These are phyloP conservation scores for Datura wrightii DNA, from an alignment of 257 asterid species.

Conservation along the genomic window DNA sequence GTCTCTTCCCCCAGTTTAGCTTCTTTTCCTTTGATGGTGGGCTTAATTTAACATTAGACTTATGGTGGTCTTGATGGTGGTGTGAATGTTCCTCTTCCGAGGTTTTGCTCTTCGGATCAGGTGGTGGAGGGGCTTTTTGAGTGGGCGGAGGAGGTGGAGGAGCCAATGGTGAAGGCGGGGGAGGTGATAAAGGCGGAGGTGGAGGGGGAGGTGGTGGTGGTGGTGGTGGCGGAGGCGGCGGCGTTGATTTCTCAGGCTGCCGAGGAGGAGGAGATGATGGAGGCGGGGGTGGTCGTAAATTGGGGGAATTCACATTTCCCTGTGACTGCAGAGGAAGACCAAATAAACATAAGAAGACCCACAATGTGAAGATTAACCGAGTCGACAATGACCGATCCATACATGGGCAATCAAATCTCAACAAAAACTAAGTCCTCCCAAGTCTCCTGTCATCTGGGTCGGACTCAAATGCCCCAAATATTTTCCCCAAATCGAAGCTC, in stretches of 20 bases:
- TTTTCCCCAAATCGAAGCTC: neutral
- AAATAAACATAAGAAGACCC: conserved; percentile 41
- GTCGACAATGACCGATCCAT: conserved; percentile 62
- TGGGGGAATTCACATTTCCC: conserved; percentile 42
- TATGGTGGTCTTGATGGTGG: neutral
- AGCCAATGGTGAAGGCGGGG: conserved; percentile 38
- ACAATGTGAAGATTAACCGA: conserved; percentile 38
- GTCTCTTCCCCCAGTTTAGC: conserved; percentile 47
- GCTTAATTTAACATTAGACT: neutral
- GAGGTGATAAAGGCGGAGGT: neutral
- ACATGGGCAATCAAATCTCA: conserved; percentile 32
- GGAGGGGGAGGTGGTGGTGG: conserved; percentile 31
- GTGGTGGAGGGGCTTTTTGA: neutral
- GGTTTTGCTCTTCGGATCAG: conserved; percentile 17
- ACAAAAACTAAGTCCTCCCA: conserved; percentile 34
- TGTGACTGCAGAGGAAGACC: conserved; percentile 55
- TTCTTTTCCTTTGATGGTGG: conserved; percentile 27
- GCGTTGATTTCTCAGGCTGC: neutral
- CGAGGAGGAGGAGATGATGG: conserved; percentile 36
- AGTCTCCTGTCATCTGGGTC: conserved; percentile 58
- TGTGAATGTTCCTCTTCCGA: neutral
- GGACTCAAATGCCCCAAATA: conserved; percentile 32
- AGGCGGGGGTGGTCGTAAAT: conserved; percentile 32
- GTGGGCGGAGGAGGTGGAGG: conserved; percentile 36
- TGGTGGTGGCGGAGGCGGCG: conserved; percentile 5